phyloP scores from a whole-genome alignment of 352 stramenopile genomes.

The Phytophthora ohioensis region DNA sequence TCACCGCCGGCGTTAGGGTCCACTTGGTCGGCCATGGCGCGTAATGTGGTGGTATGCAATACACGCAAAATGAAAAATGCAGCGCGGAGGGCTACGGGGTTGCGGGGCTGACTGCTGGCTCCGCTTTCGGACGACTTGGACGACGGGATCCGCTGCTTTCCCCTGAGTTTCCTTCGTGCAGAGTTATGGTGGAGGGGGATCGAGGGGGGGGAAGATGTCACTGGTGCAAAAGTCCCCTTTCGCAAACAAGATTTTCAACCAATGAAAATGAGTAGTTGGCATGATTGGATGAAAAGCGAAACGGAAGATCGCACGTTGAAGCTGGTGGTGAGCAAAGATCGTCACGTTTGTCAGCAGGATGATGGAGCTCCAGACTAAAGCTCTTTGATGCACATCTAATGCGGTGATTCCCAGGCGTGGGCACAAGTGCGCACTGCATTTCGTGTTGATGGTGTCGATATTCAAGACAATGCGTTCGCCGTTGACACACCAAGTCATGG shows the following conservation, averaged over 20 bases:
- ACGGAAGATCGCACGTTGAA: conserved; percentile 22
- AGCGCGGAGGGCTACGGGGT: conserved; percentile 22
- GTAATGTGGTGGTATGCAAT: conserved; percentile 43
- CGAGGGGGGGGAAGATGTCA: conserved; percentile 27
- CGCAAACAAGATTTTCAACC: conserved; percentile 18
- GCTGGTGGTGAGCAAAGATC: background rate
- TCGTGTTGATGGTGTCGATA: too few species aligned
- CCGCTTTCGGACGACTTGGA: conserved; percentile 9
- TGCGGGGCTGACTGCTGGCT: conserved; percentile 19
- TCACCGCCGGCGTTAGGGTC: conserved; percentile 52
- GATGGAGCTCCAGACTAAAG: too few species aligned
- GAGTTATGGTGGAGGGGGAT: conserved; percentile 37
- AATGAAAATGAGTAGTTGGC: background rate
- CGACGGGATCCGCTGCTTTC: conserved; percentile 25
- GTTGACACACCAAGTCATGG: too few species aligned
- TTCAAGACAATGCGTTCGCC: too few species aligned
- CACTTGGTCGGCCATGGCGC: conserved; percentile 76
- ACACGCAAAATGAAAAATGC: conserved; percentile 66
- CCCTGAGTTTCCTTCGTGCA: conserved; percentile 35
- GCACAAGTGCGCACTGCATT: too few species aligned
- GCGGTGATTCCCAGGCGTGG: too few species aligned
- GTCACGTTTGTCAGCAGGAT: too few species aligned
- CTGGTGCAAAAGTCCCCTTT: conserved; percentile 12
- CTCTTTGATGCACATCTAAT: too few species aligned
- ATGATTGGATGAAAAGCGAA: conserved; percentile 24